Evolutionary conservation across 306 rosid genomes (phyloP).

Genomic region (Trichosanthes truncata): DNA sequence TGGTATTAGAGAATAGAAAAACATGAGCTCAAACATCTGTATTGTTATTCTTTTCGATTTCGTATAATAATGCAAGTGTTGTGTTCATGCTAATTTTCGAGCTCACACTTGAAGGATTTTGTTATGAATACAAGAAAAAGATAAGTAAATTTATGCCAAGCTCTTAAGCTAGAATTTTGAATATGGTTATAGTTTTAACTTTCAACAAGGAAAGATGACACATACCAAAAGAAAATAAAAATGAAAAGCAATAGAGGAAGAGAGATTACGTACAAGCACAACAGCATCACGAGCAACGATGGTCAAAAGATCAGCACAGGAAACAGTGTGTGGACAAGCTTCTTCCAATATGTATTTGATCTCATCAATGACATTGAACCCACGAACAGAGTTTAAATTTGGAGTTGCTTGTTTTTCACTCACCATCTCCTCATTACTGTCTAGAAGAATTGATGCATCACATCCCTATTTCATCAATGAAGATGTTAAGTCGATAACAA

Average conservation of each 20-base stretch:
- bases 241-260: background rate
- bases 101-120: too few species aligned
- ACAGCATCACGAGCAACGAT: conserved; percentile 84
- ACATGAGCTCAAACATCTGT: background rate
- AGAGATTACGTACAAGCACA: conserved; percentile 25
- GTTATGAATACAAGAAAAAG: too few species aligned
- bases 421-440: conserved; percentile 40
- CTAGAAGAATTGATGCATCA: conserved; percentile 83
- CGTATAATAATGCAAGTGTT: too few species aligned
- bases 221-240: background rate
- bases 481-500: background rate
- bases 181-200: background rate
- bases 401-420: conserved; percentile 83
- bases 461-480: conserved; percentile 47
- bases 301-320: conserved; percentile 85
- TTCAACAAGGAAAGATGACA: too few species aligned
- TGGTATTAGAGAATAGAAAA: background rate
- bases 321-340: conserved; percentile 65
- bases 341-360: conserved; percentile 54
- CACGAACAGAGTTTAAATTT: conserved; percentile 57
- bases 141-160: background rate
- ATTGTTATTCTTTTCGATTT: background rate
- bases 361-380: conserved; percentile 62
- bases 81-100: too few species aligned
- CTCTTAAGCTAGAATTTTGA: background rate